Conservation (phyloP, 257 asterid genomes). For the Vinca minor region DNA sequence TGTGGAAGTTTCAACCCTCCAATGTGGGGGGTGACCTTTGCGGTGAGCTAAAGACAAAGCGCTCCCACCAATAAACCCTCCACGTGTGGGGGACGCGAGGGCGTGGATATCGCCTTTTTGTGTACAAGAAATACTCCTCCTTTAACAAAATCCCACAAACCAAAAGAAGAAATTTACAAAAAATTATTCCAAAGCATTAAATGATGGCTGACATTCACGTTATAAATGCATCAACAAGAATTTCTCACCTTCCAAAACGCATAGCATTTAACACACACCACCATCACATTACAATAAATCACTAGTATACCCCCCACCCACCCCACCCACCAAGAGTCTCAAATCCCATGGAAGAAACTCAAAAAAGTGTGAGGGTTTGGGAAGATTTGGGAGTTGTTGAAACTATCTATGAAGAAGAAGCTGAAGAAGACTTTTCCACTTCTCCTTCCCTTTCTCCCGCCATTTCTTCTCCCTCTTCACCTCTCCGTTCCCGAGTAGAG, state of each 20-base stretch:
- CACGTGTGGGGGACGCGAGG: no score
- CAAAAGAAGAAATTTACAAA: neutral
- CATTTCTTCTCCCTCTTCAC: slow-evolving; percentile 29
- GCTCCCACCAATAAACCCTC: no score
- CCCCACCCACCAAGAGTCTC: no score
- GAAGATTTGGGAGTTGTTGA: slow-evolving; percentile 54
- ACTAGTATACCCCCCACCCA: no score
- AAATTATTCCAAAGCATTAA: slow-evolving; percentile 31
- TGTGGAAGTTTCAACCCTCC: no score
- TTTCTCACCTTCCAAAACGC: slow-evolving; percentile 14
- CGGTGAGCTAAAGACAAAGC: no score
- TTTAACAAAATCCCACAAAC: neutral
- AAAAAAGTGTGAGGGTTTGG: slow-evolving; percentile 29
- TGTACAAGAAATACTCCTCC: no score
- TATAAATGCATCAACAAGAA: slow-evolving; percentile 39
- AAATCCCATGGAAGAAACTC: slow-evolving; percentile 11
- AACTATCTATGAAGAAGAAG: slow-evolving; percentile 72
- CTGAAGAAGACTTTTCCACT: no score
- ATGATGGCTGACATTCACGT: slow-evolving; percentile 52
- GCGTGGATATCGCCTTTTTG: no score
- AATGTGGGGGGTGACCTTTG: no score
- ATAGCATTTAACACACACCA: neutral
- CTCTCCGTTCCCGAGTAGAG: slow-evolving; percentile 23
- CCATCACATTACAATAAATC: no score
- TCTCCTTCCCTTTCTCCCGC: slow-evolving; percentile 31